Percentiles rank a stretch among this genome's conserved stretches.
Evolutionary conservation across 2,329 filamentous ascomycete genomes (phyloP).

Genomic region (Xylariaceae sp.): DNA sequence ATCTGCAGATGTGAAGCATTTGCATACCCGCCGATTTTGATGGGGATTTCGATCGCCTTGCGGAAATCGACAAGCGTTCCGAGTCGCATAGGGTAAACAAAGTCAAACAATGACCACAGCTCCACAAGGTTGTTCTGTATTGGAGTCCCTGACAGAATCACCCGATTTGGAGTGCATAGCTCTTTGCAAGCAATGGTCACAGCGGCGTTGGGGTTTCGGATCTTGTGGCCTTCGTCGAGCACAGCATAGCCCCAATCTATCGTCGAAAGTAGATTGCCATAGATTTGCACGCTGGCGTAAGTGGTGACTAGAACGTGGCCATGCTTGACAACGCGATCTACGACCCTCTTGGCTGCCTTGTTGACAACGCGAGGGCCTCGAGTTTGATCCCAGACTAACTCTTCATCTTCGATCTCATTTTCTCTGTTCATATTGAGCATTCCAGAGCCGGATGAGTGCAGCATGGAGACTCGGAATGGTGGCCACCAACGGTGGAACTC

Average conservation of each 20-base stretch:
- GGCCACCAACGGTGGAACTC: slow-evolving; percentile 99
- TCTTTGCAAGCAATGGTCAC: slow-evolving; percentile 97
- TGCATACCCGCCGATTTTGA: slow-evolving; percentile 87
- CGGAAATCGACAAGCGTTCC: slow-evolving; percentile 89
- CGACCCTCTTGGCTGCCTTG: slow-evolving; percentile 72
- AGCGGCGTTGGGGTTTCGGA: slow-evolving; percentile 90
- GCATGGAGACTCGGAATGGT: slow-evolving; percentile 89
- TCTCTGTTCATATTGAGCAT: slow-evolving; percentile 81
- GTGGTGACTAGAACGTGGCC: slow-evolving; percentile 95
- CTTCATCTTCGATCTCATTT: slow-evolving; percentile 50
- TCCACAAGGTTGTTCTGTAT: slow-evolving; percentile 25
- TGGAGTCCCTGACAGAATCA: slow-evolving; percentile 93
- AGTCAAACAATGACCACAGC: slow-evolving; percentile 69
- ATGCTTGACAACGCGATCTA: slow-evolving; percentile 74
- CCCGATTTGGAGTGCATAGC: slow-evolving; percentile 79
- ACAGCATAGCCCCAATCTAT: slow-evolving; percentile 92
- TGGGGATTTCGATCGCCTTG: slow-evolving; percentile 88
- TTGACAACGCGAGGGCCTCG: slow-evolving; percentile 47
- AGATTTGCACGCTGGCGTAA: slow-evolving; percentile 92
- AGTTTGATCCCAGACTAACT: slow-evolving; percentile 51
- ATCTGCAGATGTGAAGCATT: slow-evolving; percentile 93
- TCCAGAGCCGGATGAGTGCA: slow-evolving; percentile 92
- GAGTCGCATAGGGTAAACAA: slow-evolving; percentile 92
- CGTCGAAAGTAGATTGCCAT: slow-evolving; percentile 74
- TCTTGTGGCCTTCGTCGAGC: slow-evolving; percentile 96